These are phyloP conservation scores for Mycena metata DNA, from an alignment of 768 basidiomycete genomes.

Conservation along the genomic window DNA sequence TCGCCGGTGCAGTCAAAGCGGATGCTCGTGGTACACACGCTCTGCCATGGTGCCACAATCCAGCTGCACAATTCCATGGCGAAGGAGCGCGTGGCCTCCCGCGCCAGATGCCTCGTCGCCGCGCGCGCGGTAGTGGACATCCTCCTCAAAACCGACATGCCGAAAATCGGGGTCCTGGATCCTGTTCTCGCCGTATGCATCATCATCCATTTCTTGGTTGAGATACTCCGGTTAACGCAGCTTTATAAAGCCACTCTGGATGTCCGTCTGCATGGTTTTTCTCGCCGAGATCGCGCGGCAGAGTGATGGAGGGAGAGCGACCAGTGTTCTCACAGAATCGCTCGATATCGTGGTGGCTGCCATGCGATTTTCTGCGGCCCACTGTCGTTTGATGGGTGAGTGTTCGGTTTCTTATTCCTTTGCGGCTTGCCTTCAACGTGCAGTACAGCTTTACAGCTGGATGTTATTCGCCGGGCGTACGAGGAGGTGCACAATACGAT, in stretches of 20 bases:
- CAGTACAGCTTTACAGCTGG: constrained; percentile 7
- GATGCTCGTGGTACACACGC: constrained; percentile 42
- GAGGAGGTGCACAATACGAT: not conserved
- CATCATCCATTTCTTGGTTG: no score
- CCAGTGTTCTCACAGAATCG: not conserved
- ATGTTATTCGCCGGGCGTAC: constrained; percentile 1
- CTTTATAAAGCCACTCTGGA: constrained; percentile 25
- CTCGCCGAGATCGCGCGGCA: constrained; percentile 3
- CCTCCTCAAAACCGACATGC: constrained; percentile 13
- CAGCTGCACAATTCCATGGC: constrained; percentile 42
- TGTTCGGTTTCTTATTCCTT: not conserved
- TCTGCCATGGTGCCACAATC: constrained; percentile 43
- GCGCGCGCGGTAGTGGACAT: constrained; percentile 22
- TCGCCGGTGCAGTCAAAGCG: constrained; percentile 16
- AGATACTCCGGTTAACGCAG: not conserved
- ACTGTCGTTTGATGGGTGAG: constrained; percentile 29
- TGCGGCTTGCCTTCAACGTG: no score
- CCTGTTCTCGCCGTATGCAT: constrained; percentile 33
- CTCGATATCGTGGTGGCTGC: constrained; percentile 5
- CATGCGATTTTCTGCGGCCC: constrained; percentile 20
- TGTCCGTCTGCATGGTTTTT: constrained; percentile 16
- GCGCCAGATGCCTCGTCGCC: constrained; percentile 12
- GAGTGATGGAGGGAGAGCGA: not conserved
- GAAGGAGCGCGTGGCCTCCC: constrained; percentile 19
- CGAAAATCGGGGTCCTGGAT: constrained; percentile 23